Percentiles rank a stretch among this genome's conserved stretches.
Conservation (phyloP, 2,329 filamentous ascomycete genomes). For the Diplodia seriata region DNA sequence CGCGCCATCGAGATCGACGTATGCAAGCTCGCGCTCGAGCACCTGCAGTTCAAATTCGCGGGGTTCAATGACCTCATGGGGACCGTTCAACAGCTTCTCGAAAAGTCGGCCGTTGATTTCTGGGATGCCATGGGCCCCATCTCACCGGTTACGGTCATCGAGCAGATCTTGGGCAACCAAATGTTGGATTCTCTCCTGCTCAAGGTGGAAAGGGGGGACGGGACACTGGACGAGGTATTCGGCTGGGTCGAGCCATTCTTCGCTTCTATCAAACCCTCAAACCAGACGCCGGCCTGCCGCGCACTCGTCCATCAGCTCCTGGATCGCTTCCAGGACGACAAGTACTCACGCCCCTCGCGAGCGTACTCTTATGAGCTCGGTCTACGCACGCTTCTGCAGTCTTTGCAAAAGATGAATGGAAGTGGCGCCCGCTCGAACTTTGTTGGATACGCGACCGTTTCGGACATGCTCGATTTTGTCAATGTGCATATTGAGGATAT, state of each 20-base stretch:
- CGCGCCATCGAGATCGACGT: constrained; percentile 78
- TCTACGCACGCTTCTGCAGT: constrained; percentile 45
- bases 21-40: constrained; percentile 65
- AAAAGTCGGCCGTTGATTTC: constrained; percentile 78
- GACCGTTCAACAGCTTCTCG: constrained; percentile 72
- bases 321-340: constrained; percentile 64
- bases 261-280: constrained; percentile 75
- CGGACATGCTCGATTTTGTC: constrained; percentile 70
- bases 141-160: constrained; percentile 79
- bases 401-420: constrained; percentile 45
- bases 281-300: constrained; percentile 80
- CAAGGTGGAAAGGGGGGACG: constrained; percentile 49
- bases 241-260: constrained; percentile 82
- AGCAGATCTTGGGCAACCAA: constrained; percentile 79
- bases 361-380: constrained; percentile 70
- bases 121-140: constrained; percentile 89
- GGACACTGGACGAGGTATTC: constrained; percentile 68
- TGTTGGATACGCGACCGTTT: constrained; percentile 50
- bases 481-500: constrained; percentile 61
- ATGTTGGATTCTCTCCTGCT: constrained; percentile 68
- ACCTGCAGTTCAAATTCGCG: constrained; percentile 61
- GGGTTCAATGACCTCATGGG: constrained; percentile 74
- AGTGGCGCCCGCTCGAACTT: constrained; percentile 45
- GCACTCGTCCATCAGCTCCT: constrained; percentile 79
- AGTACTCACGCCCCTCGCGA: constrained; percentile 64